phyloP scores from a whole-genome alignment of 768 basidiomycete genomes.

The Pisolithus tinctorius region DNA sequence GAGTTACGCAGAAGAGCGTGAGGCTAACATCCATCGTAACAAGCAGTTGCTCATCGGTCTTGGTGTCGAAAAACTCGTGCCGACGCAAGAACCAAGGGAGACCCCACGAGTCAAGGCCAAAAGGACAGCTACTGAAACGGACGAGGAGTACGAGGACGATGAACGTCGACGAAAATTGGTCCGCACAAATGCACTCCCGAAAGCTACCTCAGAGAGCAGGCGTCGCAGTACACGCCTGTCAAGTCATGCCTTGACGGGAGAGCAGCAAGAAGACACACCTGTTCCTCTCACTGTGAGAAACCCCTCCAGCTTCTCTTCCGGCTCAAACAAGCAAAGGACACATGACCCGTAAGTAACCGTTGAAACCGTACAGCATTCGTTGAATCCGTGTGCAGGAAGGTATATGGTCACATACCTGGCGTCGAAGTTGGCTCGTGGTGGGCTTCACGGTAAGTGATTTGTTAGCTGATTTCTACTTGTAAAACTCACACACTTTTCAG shows the following conservation, averaged over 20 bases:
- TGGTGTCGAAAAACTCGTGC: slow-evolving; percentile 35
- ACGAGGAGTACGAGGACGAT: slow-evolving; percentile 9
- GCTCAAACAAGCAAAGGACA: slow-evolving; percentile 25
- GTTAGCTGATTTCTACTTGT: not conserved
- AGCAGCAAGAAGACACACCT: slow-evolving; percentile 30
- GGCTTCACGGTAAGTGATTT: slow-evolving; percentile 48
- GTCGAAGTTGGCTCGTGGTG: slow-evolving; percentile 80
- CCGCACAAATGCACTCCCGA: slow-evolving; percentile 24
- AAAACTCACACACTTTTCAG: slow-evolving; percentile 20
- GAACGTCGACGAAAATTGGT: slow-evolving; percentile 23
- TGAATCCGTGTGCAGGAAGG: slow-evolving; percentile 43
- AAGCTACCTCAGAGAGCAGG: slow-evolving; percentile 19
- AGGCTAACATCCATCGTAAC: slow-evolving; percentile 37
- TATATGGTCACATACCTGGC: slow-evolving; percentile 74
- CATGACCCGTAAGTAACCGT: slow-evolving; percentile 25
- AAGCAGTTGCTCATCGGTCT: slow-evolving; percentile 34
- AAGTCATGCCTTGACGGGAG: slow-evolving; percentile 51
- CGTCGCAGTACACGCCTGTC: slow-evolving; percentile 67
- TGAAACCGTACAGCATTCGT: slow-evolving; percentile 12
- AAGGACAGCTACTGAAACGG: slow-evolving; percentile 28
- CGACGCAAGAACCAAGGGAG: slow-evolving; percentile 43
- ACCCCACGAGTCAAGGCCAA: slow-evolving; percentile 31
- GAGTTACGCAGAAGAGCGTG: slow-evolving; percentile 30
- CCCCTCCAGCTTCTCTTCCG: slow-evolving; percentile 29
- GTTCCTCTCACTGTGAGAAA: slow-evolving; percentile 34